A percentile compares a stretch with the other conserved stretches of the same genome.
Conservation (phyloP, 2,329 filamentous ascomycete genomes). For the Fusarium sp. region DNA sequence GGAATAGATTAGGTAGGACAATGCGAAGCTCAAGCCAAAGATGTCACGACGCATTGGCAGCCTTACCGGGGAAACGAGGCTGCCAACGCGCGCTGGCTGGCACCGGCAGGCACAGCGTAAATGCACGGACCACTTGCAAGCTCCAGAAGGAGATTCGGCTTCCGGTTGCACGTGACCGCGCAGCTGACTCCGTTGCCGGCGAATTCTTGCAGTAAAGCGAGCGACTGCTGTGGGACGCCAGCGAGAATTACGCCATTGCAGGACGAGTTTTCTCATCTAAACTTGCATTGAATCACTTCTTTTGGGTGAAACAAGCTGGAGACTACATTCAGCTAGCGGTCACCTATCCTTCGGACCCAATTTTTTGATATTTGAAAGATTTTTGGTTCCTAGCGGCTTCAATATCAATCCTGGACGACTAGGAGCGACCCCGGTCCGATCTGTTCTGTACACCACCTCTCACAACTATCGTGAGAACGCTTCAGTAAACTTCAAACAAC, state of each 20-base stretch:
- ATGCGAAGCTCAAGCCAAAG: conserved; percentile 35
- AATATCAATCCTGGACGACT: conserved; percentile 20
- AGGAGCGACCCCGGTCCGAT: conserved; percentile 27
- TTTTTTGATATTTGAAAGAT: conserved; percentile 21
- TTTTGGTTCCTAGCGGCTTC: conserved; percentile 11
- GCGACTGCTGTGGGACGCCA: conserved; percentile 28
- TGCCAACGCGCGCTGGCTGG: conserved; percentile 29
- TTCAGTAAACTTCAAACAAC: conserved; percentile 8
- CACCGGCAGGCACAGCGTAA: conserved; percentile 17
- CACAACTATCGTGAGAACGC: conserved; percentile 11
- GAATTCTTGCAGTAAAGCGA: conserved; percentile 14
- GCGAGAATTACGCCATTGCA: conserved; percentile 47
- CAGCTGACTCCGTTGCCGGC: conserved; percentile 37
- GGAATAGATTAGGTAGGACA: conserved; percentile 13
- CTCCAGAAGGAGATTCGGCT: neutral
- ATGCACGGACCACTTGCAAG: conserved; percentile 34
- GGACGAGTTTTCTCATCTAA: conserved; percentile 34
- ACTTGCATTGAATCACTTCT: conserved; percentile 36
- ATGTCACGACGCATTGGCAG: conserved; percentile 43
- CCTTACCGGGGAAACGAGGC: conserved; percentile 46
- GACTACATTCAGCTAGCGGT: conserved; percentile 23
- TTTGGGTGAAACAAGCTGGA: conserved; percentile 24
- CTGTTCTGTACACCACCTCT: conserved; percentile 21
- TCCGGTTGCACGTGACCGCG: conserved; percentile 33
- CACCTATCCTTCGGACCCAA: conserved; percentile 28